These are phyloP conservation scores for Coniochaeta prunicola DNA, from an alignment of 2,329 filamentous ascomycete species.

Conservation along the genomic window DNA sequence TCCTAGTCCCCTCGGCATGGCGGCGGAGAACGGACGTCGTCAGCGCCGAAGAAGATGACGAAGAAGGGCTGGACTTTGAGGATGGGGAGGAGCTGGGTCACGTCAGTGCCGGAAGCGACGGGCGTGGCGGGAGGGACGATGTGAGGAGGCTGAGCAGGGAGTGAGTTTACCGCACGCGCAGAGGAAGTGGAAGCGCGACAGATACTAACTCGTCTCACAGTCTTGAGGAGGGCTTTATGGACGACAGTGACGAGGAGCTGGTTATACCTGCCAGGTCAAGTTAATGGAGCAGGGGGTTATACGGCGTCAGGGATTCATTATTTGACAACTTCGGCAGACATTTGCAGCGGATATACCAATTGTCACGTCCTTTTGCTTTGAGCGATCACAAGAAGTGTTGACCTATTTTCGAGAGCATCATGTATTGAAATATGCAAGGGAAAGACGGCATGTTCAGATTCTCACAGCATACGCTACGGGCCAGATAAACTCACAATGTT, in stretches of 20 bases:
- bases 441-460: too few relatives aligned
- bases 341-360: too few relatives aligned
- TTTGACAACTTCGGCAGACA: too few relatives aligned
- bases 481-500: background rate
- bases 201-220: slow-evolving; percentile 14
- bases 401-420: too few relatives aligned
- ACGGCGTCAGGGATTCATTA: too few relatives aligned
- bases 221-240: slow-evolving; percentile 35
- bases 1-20: slow-evolving; percentile 41
- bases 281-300: too few relatives aligned
- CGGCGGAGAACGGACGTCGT: slow-evolving; percentile 31
- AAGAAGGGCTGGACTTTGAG: slow-evolving; percentile 52
- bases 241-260: slow-evolving; percentile 41
- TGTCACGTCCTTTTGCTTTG: too few relatives aligned
- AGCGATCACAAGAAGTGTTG: too few relatives aligned
- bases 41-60: slow-evolving; percentile 29
- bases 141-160: slow-evolving; percentile 67
- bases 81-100: slow-evolving; percentile 65
- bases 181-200: background rate
- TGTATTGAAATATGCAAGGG: too few relatives aligned
- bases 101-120: slow-evolving; percentile 16
- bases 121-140: slow-evolving; percentile 36
- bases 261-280: background rate
- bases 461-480: background rate
- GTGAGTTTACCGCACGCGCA: slow-evolving; percentile 27